Conservation (phyloP, 495 filamentous ascomycete species). For the Trichoderma parareesei region DNA sequence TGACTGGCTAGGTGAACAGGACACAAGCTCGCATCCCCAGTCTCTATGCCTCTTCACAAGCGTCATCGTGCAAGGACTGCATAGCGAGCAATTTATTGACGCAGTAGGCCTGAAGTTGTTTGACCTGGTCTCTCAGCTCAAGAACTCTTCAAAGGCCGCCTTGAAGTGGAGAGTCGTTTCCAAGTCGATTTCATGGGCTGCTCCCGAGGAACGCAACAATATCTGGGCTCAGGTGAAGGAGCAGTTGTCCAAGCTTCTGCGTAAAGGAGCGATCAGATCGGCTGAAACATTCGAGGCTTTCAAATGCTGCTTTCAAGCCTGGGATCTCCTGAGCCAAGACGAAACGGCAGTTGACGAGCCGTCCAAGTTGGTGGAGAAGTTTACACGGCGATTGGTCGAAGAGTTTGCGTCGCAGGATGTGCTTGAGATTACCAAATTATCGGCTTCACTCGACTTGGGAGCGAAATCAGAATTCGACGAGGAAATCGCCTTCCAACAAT, state of each 20-base stretch:
- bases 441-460: background rate
- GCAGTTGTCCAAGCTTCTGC: background rate
- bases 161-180: slow-evolving; percentile 11
- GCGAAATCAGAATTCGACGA: background rate
- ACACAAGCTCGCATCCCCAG: background rate
- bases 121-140: background rate
- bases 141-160: background rate
- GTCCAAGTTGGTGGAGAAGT: slow-evolving; percentile 7
- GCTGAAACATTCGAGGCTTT: slow-evolving; percentile 12
- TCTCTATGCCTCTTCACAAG: slow-evolving; percentile 2
- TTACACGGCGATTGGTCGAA: background rate
- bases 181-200: background rate
- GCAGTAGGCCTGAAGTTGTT: slow-evolving; percentile 1
- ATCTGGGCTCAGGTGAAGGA: slow-evolving; percentile 8
- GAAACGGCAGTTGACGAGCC: background rate
- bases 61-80: background rate
- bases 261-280: background rate
- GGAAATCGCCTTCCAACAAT: slow-evolving; percentile 2
- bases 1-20: background rate
- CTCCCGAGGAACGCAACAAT: background rate
- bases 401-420: background rate
- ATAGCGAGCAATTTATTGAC: background rate
- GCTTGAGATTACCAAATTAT: background rate
- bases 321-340: slow-evolving; percentile 9
- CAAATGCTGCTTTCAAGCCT: slow-evolving; percentile 3